Evolutionary conservation across 1,139 yeast species (phyloP).

Genomic region (Diutina scorzettiae): DNA sequence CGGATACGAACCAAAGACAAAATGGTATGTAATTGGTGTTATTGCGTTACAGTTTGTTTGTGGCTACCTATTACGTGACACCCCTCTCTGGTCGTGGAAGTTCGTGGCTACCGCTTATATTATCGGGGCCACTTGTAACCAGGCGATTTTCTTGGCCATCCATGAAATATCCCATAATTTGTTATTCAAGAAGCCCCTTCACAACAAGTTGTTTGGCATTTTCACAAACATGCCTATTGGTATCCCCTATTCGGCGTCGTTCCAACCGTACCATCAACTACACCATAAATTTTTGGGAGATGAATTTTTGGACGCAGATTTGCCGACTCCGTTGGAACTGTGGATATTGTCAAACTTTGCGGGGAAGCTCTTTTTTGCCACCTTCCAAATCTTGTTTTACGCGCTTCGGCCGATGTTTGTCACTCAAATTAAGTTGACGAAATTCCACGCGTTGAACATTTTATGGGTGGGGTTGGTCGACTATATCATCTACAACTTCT

Average conservation of each 20-base stretch:
- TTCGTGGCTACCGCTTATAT: conserved; percentile 58
- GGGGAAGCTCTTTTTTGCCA: conserved; percentile 86
- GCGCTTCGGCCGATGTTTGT: conserved; percentile 86
- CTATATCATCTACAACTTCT: conserved; percentile 35
- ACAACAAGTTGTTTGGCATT: conserved; percentile 69
- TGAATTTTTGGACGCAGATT: conserved; percentile 69
- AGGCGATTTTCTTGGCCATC: conserved; percentile 74
- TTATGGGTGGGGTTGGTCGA: conserved; percentile 50
- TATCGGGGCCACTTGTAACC: conserved; percentile 79
- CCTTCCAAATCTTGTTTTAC: conserved; percentile 79
- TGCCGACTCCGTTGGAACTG: conserved; percentile 75
- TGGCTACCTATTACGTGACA: conserved; percentile 50
- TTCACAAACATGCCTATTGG: conserved; percentile 80
- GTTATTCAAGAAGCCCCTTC: conserved; percentile 68
- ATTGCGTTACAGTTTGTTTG: conserved; percentile 50
- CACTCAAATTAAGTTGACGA: conserved; percentile 62
- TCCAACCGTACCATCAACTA: conserved; percentile 82
- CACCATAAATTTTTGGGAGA: conserved; percentile 93
- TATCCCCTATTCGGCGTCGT: conserved; percentile 81
- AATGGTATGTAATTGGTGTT: conserved; percentile 57
- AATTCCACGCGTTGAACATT: conserved; percentile 62
- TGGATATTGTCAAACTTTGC: conserved; percentile 58
- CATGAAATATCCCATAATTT: conserved; percentile 83
- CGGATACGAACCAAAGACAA: conserved; percentile 81
- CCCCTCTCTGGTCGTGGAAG: conserved; percentile 39